Base-by-base conservation (phyloP, 768 basidiomycete species). In the Lanmaoa pseudosensibilis region DNA sequence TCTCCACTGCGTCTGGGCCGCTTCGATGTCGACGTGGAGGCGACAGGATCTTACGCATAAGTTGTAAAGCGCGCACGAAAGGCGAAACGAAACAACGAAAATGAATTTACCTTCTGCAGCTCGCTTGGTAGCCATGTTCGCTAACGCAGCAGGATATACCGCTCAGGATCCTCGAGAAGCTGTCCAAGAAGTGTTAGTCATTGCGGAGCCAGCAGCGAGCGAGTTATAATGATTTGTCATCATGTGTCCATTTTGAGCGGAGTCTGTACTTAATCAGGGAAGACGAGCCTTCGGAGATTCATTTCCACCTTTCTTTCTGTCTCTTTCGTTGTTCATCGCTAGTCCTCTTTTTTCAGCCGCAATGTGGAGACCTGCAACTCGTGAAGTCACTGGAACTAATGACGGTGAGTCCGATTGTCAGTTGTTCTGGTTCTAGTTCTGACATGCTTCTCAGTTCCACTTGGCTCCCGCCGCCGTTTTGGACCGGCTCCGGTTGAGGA, bases 321-420 rank as follows among this genome's bases (percentile, higher is more conserved):
- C 55, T 30, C 33, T 56, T 51, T 56, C 36, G 55, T 68, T 55
- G 48, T 57, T 54, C 5, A 43, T 39, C 34, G 15, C 51, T n/a
- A 54, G 55, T 32, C 49, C 40, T 60, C 58, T 74, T 76, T 73
- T 74, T 73, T 67, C 71, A 73, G 69, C 62, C 57, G 73, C 65
- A 60, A 92, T 93, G 91, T 93, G 91, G 90, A 87, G 86, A 74
- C 90, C 90, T 54, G 90, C 92, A 60, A 92, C 92, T 55, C 86
- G 86, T 63, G 88, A 92, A 74, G 89, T 94, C 30, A 91, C 91
- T 38, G 94, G 94, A 55, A 95, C 94, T 21, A 97, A 97, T 65
- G 94, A 96, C 44, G 89, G 93, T 91, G 38, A 65, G 84, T 75
- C 33, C 43, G n/a, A n/a, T 45, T 19, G 0, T 52, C 39, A 38